phyloP scores from a whole-genome alignment of 1,139 yeast species.

The Geotrichum citri-aurantii region DNA sequence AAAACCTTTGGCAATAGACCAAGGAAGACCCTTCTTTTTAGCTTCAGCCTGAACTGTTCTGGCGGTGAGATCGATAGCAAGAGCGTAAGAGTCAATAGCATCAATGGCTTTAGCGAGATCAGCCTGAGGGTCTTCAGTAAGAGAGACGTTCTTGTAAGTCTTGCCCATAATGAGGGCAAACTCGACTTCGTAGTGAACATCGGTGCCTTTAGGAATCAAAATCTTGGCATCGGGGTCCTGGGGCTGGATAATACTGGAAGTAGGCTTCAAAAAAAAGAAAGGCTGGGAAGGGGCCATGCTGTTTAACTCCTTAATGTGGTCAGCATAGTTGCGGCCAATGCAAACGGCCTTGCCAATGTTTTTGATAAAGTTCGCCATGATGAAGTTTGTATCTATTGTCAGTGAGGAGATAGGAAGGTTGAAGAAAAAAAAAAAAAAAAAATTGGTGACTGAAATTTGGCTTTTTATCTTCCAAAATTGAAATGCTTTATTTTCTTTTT shows the following conservation, averaged over 20 bases:
- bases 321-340: conserved; percentile 94
- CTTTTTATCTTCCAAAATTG: neutral
- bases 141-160: conserved; percentile 52
- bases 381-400: neutral
- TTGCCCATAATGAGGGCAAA: conserved; percentile 71
- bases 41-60: conserved; percentile 95
- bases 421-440: neutral
- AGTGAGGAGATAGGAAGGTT: neutral
- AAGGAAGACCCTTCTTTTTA: conserved; percentile 88
- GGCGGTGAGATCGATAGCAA: conserved; percentile 91
- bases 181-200: conserved; percentile 90
- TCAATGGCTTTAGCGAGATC: conserved; percentile 38
- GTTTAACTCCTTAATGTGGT: conserved; percentile 85
- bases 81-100: conserved; percentile 75
- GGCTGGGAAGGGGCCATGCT: conserved; percentile 72
- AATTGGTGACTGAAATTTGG: neutral
- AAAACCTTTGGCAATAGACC: conserved; percentile 95
- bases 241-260: conserved; percentile 43
- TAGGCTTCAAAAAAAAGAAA: conserved; percentile 85
- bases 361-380: neutral
- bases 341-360: conserved; percentile 79
- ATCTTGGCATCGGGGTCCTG: conserved; percentile 57
- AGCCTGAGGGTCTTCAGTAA: conserved; percentile 62
- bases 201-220: conserved; percentile 71
- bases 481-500: neutral